These are phyloP conservation scores for Alternaria postmessia DNA, from an alignment of 2,329 filamentous ascomycete genomes.

Conservation along the genomic window DNA sequence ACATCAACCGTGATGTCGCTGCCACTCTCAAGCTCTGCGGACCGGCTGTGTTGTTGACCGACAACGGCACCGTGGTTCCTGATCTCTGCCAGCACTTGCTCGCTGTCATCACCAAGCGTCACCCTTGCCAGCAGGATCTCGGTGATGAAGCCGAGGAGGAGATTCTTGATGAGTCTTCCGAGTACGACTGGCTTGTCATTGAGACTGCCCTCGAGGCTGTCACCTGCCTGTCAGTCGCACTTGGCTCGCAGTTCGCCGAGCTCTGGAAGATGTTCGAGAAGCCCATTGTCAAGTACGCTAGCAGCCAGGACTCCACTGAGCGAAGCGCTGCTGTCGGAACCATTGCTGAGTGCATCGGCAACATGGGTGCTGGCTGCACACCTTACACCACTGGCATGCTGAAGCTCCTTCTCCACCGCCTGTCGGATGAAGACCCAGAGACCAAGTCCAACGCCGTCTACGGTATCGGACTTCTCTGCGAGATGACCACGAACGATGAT, in stretches of 20 bases:
- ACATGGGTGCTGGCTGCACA: constrained; percentile 82
- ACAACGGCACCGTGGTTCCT: constrained; percentile 70
- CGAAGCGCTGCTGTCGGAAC: constrained; percentile 90
- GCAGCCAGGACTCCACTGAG: constrained; percentile 85
- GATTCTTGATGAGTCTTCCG: constrained; percentile 76
- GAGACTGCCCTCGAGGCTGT: constrained; percentile 94
- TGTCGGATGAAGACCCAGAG: constrained; percentile 88
- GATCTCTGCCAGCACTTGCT: constrained; percentile 78
- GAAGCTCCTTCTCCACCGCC: constrained; percentile 82
- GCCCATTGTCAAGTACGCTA: constrained; percentile 85
- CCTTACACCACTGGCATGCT: constrained; percentile 80
- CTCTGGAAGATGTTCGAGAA: constrained; percentile 97
- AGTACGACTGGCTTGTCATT: constrained; percentile 97
- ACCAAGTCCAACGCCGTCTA: constrained; percentile 96
- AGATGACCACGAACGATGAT: constrained; percentile 77
- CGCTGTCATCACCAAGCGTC: constrained; percentile 85
- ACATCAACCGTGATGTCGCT: constrained; percentile 92
- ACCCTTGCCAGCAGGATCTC: constrained; percentile 91
- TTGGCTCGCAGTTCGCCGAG: constrained; percentile 82
- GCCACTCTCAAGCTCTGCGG: constrained; percentile 91
- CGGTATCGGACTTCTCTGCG: constrained; percentile 83
- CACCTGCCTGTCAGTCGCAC: constrained; percentile 80
- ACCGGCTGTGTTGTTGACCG: constrained; percentile 79
- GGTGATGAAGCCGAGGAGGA: constrained; percentile 79
- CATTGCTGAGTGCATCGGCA: constrained; percentile 87